Percentiles rank a stretch among this genome's conserved stretches.
phyloP scores from a whole-genome alignment of 345 rosid species.

The Eucalyptus erythrocorys region DNA sequence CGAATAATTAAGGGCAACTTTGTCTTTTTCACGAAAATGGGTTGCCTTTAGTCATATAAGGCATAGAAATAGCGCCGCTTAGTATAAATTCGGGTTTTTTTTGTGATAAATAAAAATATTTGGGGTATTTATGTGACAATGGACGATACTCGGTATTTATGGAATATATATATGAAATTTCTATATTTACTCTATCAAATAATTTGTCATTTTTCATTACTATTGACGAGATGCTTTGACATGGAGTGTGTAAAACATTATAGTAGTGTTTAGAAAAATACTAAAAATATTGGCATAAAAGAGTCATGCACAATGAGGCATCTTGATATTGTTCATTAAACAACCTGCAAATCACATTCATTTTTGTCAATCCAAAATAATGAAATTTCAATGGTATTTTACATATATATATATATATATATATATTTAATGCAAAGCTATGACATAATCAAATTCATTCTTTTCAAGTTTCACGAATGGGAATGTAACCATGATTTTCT shows the following conservation, averaged over 20 bases:
- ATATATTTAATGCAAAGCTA: not conserved
- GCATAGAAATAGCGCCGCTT: no score
- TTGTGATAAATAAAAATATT: not conserved
- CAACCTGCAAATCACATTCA: not conserved
- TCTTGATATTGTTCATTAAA: not conserved
- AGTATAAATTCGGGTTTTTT: not conserved
- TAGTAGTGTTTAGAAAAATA: not conserved
- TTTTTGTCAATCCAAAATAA: not conserved
- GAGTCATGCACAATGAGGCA: not conserved
- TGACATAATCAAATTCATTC: not conserved
- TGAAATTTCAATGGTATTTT: not conserved
- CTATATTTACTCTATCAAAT: no score
- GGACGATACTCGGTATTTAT: no score
- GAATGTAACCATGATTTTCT: not conserved
- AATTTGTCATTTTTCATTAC: not conserved
- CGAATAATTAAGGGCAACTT: not conserved
- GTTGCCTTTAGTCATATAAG: no score
- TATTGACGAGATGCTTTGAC: not conserved
- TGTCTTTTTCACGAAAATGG: not conserved
- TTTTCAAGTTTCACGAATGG: not conserved
- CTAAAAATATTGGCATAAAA: not conserved
- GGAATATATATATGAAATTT: no score
- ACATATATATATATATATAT: no score
- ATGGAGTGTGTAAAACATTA: not conserved
- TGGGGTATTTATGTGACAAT: not conserved